phyloP scores from a whole-genome alignment of 441 rosid species.

The Brassica hybrid region DNA sequence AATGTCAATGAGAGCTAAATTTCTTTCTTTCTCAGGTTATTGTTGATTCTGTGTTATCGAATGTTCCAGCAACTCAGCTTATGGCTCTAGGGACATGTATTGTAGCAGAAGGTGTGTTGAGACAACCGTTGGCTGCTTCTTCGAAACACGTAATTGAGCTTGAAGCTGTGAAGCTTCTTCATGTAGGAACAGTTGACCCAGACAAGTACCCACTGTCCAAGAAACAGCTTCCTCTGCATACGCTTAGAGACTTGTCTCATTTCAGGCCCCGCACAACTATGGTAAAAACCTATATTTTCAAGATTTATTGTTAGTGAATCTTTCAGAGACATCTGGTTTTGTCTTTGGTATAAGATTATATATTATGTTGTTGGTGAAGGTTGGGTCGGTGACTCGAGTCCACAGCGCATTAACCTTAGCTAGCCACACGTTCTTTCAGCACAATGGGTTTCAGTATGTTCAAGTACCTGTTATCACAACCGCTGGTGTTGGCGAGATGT shows the following conservation, averaged over 20 bases:
- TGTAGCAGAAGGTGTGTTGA: constrained; percentile 70
- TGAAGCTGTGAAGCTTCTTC: constrained; percentile 68
- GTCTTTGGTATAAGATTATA: background rate
- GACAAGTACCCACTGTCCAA: constrained; percentile 67
- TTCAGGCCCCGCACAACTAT: constrained; percentile 89
- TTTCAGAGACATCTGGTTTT: constrained; percentile 15
- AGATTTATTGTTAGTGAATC: background rate
- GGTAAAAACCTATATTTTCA: constrained; percentile 26
- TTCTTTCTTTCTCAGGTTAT: constrained; percentile 54
- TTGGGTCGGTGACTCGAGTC: constrained; percentile 76
- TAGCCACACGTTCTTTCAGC: constrained; percentile 73
- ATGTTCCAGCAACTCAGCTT: constrained; percentile 52
- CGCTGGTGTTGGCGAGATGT: constrained; percentile 65
- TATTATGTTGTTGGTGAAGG: constrained; percentile 51
- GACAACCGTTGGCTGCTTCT: constrained; percentile 31
- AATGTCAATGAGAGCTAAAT: constrained; percentile 16
- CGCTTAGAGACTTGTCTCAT: constrained; percentile 70
- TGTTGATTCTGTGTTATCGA: constrained; percentile 62
- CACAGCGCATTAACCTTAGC: constrained; percentile 69
- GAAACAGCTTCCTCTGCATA: constrained; percentile 74
- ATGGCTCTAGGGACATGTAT: constrained; percentile 71
- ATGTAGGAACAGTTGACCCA: constrained; percentile 70
- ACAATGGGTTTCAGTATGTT: constrained; percentile 67
- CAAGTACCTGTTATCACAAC: constrained; percentile 83
- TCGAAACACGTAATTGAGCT: constrained; percentile 60